These are phyloP conservation scores for Sclerotinia borealis DNA, from an alignment of 2,329 filamentous ascomycete genomes.

Conservation along the genomic window DNA sequence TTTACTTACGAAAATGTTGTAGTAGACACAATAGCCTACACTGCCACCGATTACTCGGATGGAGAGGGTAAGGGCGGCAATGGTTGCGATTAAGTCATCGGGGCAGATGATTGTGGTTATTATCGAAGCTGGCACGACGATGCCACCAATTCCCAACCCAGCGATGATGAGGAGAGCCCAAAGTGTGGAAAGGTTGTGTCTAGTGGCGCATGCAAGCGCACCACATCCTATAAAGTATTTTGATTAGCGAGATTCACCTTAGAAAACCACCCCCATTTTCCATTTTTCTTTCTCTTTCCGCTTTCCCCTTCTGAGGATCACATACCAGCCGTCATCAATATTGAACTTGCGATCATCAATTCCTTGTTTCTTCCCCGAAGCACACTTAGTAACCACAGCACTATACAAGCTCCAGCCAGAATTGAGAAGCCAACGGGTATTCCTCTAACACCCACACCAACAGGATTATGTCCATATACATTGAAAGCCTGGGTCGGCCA, in stretches of 20 bases:
- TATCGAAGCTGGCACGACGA: slow-evolving; percentile 52
- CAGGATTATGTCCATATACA: slow-evolving; percentile 58
- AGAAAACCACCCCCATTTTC: slow-evolving; percentile 30
- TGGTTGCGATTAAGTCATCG: slow-evolving; percentile 63
- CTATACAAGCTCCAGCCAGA: slow-evolving; percentile 53
- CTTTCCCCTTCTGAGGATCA: background rate
- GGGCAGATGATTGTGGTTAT: slow-evolving; percentile 66
- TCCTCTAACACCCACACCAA: slow-evolving; percentile 57
- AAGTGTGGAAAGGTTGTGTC: slow-evolving; percentile 47
- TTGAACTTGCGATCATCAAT: slow-evolving; percentile 52
- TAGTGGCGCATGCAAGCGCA: slow-evolving; percentile 43
- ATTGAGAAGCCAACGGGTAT: slow-evolving; percentile 60
- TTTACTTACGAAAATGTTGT: slow-evolving; percentile 45
- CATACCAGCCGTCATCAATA: slow-evolving; percentile 60
- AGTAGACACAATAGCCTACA: slow-evolving; percentile 55
- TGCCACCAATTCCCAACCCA: slow-evolving; percentile 59
- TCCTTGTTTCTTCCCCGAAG: slow-evolving; percentile 53
- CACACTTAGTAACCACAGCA: slow-evolving; percentile 50
- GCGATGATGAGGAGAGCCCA: slow-evolving; percentile 56
- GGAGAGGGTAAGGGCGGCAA: slow-evolving; percentile 61
- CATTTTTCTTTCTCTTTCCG: too few relatives aligned
- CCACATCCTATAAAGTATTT: slow-evolving; percentile 42
- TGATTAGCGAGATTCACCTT: slow-evolving; percentile 33
- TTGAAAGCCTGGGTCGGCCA: slow-evolving; percentile 58
- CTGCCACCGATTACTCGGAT: slow-evolving; percentile 62